Evolutionary conservation across 176 grass and related monocot species (phyloP).

Genomic region (Alloteropsis semialata): DNA sequence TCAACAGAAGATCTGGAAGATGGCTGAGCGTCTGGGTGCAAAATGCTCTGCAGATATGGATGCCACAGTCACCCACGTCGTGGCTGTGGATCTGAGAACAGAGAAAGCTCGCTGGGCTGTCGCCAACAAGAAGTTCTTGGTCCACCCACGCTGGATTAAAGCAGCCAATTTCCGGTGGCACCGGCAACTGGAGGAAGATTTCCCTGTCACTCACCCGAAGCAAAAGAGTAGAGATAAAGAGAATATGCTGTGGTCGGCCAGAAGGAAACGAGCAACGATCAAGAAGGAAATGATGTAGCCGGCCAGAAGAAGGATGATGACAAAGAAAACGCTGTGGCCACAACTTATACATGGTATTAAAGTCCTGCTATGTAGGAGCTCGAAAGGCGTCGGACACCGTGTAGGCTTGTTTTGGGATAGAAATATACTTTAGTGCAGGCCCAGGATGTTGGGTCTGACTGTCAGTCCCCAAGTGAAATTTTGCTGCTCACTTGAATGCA

Average conservation of each 20-base stretch:
- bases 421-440: not conserved
- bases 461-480: too few species aligned
- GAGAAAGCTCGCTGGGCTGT: slow-evolving; percentile 62
- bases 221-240: slow-evolving; percentile 19
- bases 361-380: not conserved
- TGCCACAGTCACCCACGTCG: slow-evolving; percentile 58
- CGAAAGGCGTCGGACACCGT: not conserved
- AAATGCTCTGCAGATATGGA: slow-evolving; percentile 61
- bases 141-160: slow-evolving; percentile 71
- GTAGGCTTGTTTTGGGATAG: not conserved
- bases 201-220: slow-evolving; percentile 22
- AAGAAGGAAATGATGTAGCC: slow-evolving; percentile 8
- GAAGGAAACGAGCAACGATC: not conserved
- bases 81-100: slow-evolving; percentile 48
- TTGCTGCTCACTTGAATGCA: too few species aligned
- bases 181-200: slow-evolving; percentile 54
- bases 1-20: slow-evolving; percentile 71
- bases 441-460: not conserved
- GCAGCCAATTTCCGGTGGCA: slow-evolving; percentile 64
- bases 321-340: not conserved
- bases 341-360: too few species aligned
- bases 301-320: not conserved
- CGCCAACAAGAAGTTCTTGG: slow-evolving; percentile 65
- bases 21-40: slow-evolving; percentile 77
- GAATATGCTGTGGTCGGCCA: not conserved